Conservation (phyloP, 2,329 filamentous ascomycete genomes). For the Colletotrichum trifolii region DNA sequence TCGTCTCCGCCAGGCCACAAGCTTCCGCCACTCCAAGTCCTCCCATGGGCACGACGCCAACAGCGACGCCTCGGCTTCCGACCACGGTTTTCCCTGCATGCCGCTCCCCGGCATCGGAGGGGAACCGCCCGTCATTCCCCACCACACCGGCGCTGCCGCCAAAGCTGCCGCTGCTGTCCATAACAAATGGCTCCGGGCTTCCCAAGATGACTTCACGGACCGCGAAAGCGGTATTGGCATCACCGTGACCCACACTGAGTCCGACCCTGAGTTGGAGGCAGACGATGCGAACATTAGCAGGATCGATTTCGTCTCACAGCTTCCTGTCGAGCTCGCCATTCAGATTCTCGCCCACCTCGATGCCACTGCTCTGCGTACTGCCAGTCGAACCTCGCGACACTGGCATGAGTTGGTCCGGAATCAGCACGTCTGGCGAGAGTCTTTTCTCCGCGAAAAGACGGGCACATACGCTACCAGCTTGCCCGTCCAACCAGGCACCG, state of each 20-base stretch:
- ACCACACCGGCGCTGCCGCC: constrained; percentile 69
- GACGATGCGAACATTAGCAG: constrained; percentile 58
- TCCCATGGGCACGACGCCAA: constrained; percentile 55
- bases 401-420: constrained; percentile 63
- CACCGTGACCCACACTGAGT: constrained; percentile 57
- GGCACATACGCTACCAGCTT: constrained; percentile 68
- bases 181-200: constrained; percentile 55
- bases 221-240: constrained; percentile 75
- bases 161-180: constrained; percentile 67
- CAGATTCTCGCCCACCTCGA: constrained; percentile 69
- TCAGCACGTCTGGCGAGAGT: constrained; percentile 72
- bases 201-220: constrained; percentile 62
- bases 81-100: constrained; percentile 38
- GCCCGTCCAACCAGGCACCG: constrained; percentile 62
- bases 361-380: constrained; percentile 60
- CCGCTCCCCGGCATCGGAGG: constrained; percentile 61
- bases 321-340: constrained; percentile 69
- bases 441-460: constrained; percentile 71
- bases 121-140: constrained; percentile 70
- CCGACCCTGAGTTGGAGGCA: constrained; percentile 49
- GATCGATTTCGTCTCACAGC: constrained; percentile 66
- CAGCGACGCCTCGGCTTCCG: constrained; percentile 44
- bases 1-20: constrained; percentile 62
- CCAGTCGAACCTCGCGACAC: constrained; percentile 59
- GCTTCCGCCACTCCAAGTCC: constrained; percentile 60